Evolutionary conservation across 768 basidiomycete species (phyloP).

Genomic region (Ramaria sp.): DNA sequence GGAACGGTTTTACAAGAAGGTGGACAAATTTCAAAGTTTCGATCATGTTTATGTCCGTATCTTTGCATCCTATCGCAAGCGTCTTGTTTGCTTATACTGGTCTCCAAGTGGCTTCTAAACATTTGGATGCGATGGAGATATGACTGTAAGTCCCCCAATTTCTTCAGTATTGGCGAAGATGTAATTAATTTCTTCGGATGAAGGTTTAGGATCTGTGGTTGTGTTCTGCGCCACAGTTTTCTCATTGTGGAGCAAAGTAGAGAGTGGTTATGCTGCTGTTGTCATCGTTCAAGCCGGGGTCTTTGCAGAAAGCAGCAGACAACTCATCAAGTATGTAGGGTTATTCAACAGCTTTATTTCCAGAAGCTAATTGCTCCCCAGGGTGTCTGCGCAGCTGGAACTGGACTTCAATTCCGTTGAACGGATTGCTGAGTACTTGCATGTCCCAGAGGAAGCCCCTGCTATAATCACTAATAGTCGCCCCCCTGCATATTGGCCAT

Average conservation of each 20-base stretch:
- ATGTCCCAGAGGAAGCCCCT: slow-evolving; percentile 57
- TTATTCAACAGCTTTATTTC: neutral
- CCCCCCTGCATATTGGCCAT: slow-evolving; percentile 70
- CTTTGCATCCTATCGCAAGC: neutral
- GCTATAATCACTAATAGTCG: slow-evolving; percentile 40
- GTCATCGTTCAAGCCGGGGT: slow-evolving; percentile 62
- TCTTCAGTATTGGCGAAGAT: neutral
- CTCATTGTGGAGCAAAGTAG: slow-evolving; percentile 44
- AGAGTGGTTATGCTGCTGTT: slow-evolving; percentile 53
- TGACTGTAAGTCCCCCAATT: slow-evolving; percentile 38
- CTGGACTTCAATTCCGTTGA: slow-evolving; percentile 69
- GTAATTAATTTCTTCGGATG: neutral
- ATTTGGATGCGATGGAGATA: slow-evolving; percentile 68
- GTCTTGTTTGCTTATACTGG: no score
- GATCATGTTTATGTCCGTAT: slow-evolving; percentile 57
- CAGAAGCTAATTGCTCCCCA: slow-evolving; percentile 14
- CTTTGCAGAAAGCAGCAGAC: slow-evolving; percentile 58
- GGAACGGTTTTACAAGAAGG: slow-evolving; percentile 46
- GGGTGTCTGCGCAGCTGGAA: slow-evolving; percentile 59
- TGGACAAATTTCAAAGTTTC: slow-evolving; percentile 55
- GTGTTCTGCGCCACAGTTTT: slow-evolving; percentile 62
- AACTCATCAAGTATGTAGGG: slow-evolving; percentile 40
- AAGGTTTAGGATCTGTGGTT: slow-evolving; percentile 59
- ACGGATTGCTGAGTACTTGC: slow-evolving; percentile 60
- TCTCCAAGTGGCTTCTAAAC: slow-evolving; percentile 57